These are phyloP conservation scores for Leucosporidium creatinivorum DNA, from an alignment of 768 basidiomycete species.

Conservation along the genomic window DNA sequence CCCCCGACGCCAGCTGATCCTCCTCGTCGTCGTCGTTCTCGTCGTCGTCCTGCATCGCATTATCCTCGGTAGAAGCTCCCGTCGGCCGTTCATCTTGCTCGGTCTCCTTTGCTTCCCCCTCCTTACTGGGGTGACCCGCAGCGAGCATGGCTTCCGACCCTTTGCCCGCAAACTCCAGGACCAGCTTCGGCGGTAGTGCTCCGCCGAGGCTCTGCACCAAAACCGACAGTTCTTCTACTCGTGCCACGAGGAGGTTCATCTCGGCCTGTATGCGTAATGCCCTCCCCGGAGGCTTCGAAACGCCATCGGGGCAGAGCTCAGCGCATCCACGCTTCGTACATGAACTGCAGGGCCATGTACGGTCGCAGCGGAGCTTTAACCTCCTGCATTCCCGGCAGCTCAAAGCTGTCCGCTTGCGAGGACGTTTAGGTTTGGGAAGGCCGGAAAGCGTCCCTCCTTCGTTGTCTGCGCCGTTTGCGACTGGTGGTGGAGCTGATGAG, in stretches of 20 bases:
- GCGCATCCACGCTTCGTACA: constrained; percentile 12
- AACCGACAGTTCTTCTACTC: too few relatives aligned
- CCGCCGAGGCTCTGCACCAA: too few relatives aligned
- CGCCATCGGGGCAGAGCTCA: constrained; percentile 16
- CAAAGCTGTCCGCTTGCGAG: too few relatives aligned
- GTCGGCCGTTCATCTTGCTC: background rate
- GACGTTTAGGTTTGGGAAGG: too few relatives aligned
- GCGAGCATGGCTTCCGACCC: too few relatives aligned
- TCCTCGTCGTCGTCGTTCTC: background rate
- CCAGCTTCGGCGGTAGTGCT: background rate
- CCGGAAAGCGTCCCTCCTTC: too few relatives aligned
- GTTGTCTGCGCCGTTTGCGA: too few relatives aligned
- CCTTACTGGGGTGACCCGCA: too few relatives aligned
- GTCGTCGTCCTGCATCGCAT: background rate
- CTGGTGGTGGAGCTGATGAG: too few relatives aligned
- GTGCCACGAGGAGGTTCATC: constrained; percentile 3
- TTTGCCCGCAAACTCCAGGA: background rate
- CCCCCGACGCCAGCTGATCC: constrained; percentile 2
- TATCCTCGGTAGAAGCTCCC: constrained; percentile 2
- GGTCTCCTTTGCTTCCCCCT: constrained; percentile 7
- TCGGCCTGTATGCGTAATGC: constrained; percentile 16
- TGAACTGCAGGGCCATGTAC: too few relatives aligned
- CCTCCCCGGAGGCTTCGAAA: constrained; percentile 10
- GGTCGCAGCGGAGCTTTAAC: background rate
- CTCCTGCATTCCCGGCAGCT: too few relatives aligned